Conservation (phyloP, 148 eudicot genomes). For the Silene latifolia region DNA sequence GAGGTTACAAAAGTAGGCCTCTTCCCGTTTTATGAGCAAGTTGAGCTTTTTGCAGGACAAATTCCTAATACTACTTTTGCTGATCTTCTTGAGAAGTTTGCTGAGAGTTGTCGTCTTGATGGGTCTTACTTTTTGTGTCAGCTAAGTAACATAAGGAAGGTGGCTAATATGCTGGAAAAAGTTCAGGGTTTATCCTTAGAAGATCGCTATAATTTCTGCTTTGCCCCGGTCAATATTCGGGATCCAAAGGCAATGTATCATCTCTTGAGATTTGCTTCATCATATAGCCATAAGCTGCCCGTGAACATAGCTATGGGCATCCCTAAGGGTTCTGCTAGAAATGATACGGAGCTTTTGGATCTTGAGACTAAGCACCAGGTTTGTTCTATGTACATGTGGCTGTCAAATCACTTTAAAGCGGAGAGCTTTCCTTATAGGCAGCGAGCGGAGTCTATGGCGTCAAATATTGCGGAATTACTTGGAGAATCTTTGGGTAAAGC, state of each 20-base stretch:
- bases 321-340: constrained; percentile 72
- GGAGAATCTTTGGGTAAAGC: constrained; percentile 77
- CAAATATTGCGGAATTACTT: constrained; percentile 68
- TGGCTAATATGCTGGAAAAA: constrained; percentile 92
- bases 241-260: constrained; percentile 97
- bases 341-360: constrained; percentile 90
- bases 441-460: constrained; percentile 90
- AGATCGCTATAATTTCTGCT: constrained; percentile 94
- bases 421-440: constrained; percentile 74
- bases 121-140: constrained; percentile 87
- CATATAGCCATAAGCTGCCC: constrained; percentile 67
- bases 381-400: constrained; percentile 88
- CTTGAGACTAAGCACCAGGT: constrained; percentile 96
- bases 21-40: constrained; percentile 85
- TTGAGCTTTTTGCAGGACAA: constrained; percentile 88
- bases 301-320: constrained; percentile 93
- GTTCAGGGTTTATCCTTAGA: constrained; percentile 72
- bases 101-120: constrained; percentile 75
- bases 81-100: constrained; percentile 64
- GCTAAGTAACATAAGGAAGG: constrained; percentile 60
- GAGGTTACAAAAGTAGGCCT: constrained; percentile 86
- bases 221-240: constrained; percentile 91
- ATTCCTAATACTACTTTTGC: constrained; percentile 56
- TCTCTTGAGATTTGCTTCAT: constrained; percentile 73
- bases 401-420: constrained; percentile 80